Evolutionary conservation across 768 basidiomycete species (phyloP).

Genomic region (Phylloporus scabripes): DNA sequence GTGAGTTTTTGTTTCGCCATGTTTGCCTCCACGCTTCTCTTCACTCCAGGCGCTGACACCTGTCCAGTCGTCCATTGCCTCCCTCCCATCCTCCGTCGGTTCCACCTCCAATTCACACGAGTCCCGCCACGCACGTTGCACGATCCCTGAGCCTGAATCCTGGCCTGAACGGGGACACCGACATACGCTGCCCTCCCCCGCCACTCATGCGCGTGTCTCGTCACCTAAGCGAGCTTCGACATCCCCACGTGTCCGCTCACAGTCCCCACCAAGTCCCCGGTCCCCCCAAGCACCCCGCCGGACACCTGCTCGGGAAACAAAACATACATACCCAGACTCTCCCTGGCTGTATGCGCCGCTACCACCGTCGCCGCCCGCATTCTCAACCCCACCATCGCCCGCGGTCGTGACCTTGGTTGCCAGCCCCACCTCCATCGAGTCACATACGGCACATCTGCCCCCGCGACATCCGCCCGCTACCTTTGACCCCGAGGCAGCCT

Average conservation of each 20-base stretch:
- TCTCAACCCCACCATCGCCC: conserved; percentile 27
- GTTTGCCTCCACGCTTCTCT: conserved; percentile 6
- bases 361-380: conserved; percentile 27
- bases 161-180: conserved; percentile 9
- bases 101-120: conserved; percentile 26
- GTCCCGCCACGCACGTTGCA: conserved; percentile 23
- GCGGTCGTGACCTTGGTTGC: conserved; percentile 22
- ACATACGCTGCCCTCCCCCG: conserved; percentile 13
- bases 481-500: conserved; percentile 62
- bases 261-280: conserved; percentile 16
- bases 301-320: conserved; percentile 18
- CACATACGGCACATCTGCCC: conserved; percentile 7
- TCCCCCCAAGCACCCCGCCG: conserved; percentile 12
- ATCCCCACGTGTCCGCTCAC: conserved; percentile 5
- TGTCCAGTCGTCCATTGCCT: conserved; percentile 22
- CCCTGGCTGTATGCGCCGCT: conserved; percentile 27
- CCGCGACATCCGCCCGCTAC: conserved; percentile 25
- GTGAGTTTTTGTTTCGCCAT: conserved; percentile 15
- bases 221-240: conserved; percentile 6
- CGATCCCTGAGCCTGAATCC: conserved; percentile 19
- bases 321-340: conserved; percentile 15
- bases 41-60: conserved; percentile 16
- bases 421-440: conserved; percentile 13
- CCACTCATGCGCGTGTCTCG: conserved; percentile 1
- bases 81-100: conserved; percentile 27